These are phyloP conservation scores for Globisporangium nagaii DNA, from an alignment of 352 stramenopile genomes.

Conservation along the genomic window DNA sequence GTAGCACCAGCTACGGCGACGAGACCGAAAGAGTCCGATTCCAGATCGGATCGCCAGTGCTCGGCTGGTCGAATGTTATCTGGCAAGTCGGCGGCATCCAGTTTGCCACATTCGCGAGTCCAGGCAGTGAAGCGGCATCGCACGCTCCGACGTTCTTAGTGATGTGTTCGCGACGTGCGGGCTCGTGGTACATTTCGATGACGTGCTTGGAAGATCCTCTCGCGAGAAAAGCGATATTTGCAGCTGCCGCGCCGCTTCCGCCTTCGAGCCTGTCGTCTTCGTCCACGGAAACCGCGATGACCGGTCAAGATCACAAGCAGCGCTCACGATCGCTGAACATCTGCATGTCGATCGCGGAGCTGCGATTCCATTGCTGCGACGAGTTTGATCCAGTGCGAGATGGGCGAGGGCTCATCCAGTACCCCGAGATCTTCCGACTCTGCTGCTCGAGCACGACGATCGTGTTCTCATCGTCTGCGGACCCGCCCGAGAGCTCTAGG, in stretches of 20 bases:
- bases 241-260: neutral
- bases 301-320: constrained; percentile 4
- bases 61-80: constrained; percentile 73
- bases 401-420: constrained; percentile 29
- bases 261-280: constrained; percentile 8
- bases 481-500: constrained; percentile 44
- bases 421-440: constrained; percentile 54
- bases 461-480: constrained; percentile 39
- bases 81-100: constrained; percentile 83
- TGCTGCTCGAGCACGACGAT: constrained; percentile 29
- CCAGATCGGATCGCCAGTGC: constrained; percentile 51
- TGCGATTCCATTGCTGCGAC: constrained; percentile 62
- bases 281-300: constrained; percentile 11
- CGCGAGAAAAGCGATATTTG: constrained; percentile 7
- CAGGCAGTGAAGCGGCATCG: constrained; percentile 6
- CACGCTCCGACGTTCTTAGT: constrained; percentile 52
- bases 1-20: neutral
- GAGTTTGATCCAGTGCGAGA: constrained; percentile 40
- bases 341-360: constrained; percentile 27
- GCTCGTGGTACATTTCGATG: constrained; percentile 63
- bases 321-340: constrained; percentile 27
- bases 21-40: constrained; percentile 37
- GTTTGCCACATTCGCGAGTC: constrained; percentile 53
- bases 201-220: constrained; percentile 59
- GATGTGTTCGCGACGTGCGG: constrained; percentile 56